Conservation (phyloP, 108 stramenopile genomes). For the Schizochytrium sp. region DNA sequence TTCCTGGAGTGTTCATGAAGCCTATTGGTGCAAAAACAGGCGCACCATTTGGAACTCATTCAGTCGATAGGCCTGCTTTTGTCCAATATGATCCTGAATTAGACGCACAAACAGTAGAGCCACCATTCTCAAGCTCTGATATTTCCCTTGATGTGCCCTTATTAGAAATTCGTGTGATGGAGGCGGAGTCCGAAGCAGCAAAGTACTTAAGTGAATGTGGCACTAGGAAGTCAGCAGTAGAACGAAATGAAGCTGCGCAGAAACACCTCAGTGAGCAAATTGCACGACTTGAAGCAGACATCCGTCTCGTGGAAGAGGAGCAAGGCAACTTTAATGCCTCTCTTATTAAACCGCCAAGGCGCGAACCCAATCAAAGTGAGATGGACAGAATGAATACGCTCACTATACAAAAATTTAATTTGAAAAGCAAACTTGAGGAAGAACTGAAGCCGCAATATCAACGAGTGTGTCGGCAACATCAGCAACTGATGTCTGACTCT, state of each 20-base stretch:
- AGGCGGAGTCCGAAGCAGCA: neutral
- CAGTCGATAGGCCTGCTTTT: neutral
- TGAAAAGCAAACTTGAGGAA: neutral
- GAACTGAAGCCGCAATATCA: neutral
- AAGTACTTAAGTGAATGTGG: neutral
- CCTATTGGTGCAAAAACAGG: neutral
- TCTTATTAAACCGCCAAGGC: slow-evolving; percentile 9
- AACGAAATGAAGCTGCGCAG: neutral
- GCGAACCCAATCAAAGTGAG: slow-evolving; percentile 2
- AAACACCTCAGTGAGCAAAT: neutral
- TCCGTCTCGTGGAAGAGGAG: neutral
- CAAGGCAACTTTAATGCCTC: neutral
- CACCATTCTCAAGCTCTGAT: slow-evolving; percentile 21
- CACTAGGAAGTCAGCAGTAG: neutral
- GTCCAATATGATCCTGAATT: slow-evolving; percentile 1
- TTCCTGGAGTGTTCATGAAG: slow-evolving; percentile 6
- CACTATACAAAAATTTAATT: neutral
- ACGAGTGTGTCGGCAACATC: neutral
- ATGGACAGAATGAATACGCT: neutral
- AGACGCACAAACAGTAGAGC: neutral
- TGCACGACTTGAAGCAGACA: neutral
- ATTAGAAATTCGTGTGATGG: slow-evolving; percentile 12
- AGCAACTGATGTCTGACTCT: neutral
- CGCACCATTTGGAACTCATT: neutral
- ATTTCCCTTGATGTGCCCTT: neutral